Percentiles rank a stretch among this genome's conserved stretches.
phyloP scores from a whole-genome alignment of 192 early-diverging fungal genomes.

The Radiomyces spectabilis region DNA sequence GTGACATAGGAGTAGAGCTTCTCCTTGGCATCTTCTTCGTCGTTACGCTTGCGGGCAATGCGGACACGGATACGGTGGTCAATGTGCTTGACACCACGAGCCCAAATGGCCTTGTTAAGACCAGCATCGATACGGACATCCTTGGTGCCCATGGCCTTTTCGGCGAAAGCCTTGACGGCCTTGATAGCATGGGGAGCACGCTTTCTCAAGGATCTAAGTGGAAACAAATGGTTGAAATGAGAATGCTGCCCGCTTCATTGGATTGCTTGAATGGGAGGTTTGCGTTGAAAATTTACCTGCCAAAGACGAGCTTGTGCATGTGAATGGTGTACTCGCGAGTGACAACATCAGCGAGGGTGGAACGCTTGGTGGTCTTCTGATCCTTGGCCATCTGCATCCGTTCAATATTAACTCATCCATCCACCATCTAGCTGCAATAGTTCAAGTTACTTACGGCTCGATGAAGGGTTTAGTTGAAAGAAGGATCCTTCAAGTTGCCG shows the following conservation, averaged over 20 bases:
- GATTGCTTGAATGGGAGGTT: neutral
- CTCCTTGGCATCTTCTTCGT: conserved; percentile 93
- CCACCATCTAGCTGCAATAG: no score
- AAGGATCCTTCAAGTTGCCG: no score
- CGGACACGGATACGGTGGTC: conserved; percentile 96
- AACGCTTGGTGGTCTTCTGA: conserved; percentile 63
- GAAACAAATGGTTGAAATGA: neutral
- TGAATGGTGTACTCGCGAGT: conserved; percentile 99
- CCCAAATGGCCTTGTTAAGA: conserved; percentile 96
- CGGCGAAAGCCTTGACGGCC: conserved; percentile 85
- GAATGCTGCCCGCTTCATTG: neutral
- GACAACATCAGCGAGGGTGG: conserved; percentile 83
- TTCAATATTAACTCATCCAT: no score
- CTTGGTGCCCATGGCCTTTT: conserved; percentile 89
- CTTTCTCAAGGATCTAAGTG: conserved; percentile 82
- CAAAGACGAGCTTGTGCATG: conserved; percentile 92
- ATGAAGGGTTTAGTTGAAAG: no score
- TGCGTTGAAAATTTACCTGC: conserved; percentile 37
- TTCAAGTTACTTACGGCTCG: no score
- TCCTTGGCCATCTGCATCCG: conserved; percentile 78
- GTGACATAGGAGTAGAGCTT: conserved; percentile 97
- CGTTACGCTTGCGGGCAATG: conserved; percentile 93
- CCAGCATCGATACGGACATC: conserved; percentile 94
- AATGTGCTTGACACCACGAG: conserved; percentile 87
- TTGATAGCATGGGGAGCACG: conserved; percentile 93